These are phyloP conservation scores for Lachancea sp. DNA, from an alignment of 805 yeast species.

Conservation along the genomic window DNA sequence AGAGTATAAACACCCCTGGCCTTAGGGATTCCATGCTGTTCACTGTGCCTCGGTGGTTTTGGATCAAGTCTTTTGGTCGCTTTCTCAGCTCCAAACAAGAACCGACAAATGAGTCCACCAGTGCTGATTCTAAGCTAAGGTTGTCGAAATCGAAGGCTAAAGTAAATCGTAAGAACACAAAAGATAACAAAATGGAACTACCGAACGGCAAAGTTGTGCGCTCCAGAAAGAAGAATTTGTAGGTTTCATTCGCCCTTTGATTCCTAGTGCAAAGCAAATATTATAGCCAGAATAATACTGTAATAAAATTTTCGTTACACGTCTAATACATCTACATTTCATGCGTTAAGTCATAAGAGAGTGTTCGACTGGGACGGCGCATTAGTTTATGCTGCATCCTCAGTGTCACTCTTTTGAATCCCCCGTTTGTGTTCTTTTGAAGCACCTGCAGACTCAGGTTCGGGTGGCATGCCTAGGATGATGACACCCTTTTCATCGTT, in stretches of 20 bases:
- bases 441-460: conserved; percentile 1
- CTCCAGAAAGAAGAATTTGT: conserved; percentile 31
- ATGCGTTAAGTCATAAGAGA: conserved; percentile 9
- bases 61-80: conserved; percentile 43
- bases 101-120: not conserved
- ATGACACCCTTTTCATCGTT: conserved; percentile 31
- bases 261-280: too few relatives aligned
- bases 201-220: conserved; percentile 57
- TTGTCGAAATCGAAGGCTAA: not conserved
- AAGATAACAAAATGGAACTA: conserved; percentile 43
- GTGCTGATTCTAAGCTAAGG: not conserved
- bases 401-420: conserved; percentile 30
- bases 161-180: conserved; percentile 20
- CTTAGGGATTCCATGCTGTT: conserved; percentile 44
- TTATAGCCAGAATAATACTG: too few relatives aligned
- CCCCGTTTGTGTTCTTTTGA: not conserved
- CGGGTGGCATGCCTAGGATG: conserved; percentile 28
- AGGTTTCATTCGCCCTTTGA: too few relatives aligned
- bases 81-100: conserved; percentile 13
- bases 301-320: conserved; percentile 7
- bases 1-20: conserved; percentile 44
- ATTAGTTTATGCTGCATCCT: conserved; percentile 14
- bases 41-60: conserved; percentile 37
- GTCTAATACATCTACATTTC: conserved; percentile 9
- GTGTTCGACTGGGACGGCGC: not conserved